Percentiles rank a stretch among this genome's conserved stretches.
Evolutionary conservation across 768 basidiomycete species (phyloP).

Genomic region (Sistotremastrum suecicum): DNA sequence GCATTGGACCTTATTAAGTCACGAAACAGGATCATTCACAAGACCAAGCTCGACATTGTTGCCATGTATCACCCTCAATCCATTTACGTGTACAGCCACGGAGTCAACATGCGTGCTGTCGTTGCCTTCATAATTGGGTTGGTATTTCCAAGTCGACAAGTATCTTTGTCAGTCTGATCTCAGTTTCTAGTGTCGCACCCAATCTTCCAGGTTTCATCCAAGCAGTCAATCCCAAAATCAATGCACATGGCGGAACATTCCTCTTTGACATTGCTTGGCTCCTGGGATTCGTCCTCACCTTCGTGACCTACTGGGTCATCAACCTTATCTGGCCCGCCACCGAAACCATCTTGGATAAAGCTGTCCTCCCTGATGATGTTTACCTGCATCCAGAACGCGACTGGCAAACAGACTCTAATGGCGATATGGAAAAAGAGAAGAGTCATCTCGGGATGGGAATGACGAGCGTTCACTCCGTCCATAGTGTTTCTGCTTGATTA

Average conservation of each 20-base stretch:
- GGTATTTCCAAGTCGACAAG: too few relatives aligned
- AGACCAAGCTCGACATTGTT: constrained; percentile 60
- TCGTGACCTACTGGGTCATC: too few relatives aligned
- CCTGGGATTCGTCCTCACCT: constrained; percentile 26
- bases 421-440: too few relatives aligned
- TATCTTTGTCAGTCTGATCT: too few relatives aligned
- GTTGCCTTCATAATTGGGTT: constrained; percentile 42
- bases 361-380: too few relatives aligned
- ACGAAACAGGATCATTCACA: constrained; percentile 70
- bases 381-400: too few relatives aligned
- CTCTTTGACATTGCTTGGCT: constrained; percentile 67
- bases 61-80: constrained; percentile 74
- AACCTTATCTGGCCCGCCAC: too few relatives aligned
- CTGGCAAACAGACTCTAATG: too few relatives aligned
- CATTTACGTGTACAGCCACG: constrained; percentile 62
- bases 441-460: too few relatives aligned
- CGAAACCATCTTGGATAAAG: too few relatives aligned
- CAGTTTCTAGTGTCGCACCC: constrained; percentile 35
- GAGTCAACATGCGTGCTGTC: constrained; percentile 73
- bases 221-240: constrained; percentile 52
- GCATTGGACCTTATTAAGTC: constrained; percentile 2
- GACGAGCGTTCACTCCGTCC: too few relatives aligned
- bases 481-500: too few relatives aligned
- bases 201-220: constrained; percentile 66
- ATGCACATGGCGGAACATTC: constrained; percentile 40